phyloP scores from a whole-genome alignment of 225 moss, liverwort and hornwort genomes.

The Polytrichum formosum region DNA sequence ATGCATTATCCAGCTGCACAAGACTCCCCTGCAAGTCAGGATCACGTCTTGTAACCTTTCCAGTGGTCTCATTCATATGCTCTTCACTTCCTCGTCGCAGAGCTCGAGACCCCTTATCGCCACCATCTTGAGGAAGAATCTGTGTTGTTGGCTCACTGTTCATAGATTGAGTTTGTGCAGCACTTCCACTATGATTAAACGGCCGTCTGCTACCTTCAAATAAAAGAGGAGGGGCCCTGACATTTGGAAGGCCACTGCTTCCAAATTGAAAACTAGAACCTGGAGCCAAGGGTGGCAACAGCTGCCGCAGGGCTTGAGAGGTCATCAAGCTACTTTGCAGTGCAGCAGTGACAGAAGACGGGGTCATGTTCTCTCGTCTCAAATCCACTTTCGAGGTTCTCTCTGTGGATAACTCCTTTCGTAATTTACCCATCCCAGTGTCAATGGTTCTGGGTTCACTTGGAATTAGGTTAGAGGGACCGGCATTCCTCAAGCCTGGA shows the following conservation, averaged over 20 bases:
- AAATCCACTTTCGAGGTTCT: constrained; percentile 20
- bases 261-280: constrained; percentile 20
- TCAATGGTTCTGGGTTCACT: constrained; percentile 22
- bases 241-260: constrained; percentile 5
- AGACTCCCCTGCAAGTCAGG: constrained; percentile 26
- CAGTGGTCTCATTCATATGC: constrained; percentile 19
- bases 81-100: constrained; percentile 33
- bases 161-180: background rate
- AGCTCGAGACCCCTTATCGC: constrained; percentile 17
- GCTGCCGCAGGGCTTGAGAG: constrained; percentile 43
- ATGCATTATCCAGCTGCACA: constrained; percentile 25
- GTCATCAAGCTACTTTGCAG: constrained; percentile 14
- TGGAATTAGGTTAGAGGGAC: constrained; percentile 10
- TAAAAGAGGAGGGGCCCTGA: constrained; percentile 7
- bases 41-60: constrained; percentile 17
- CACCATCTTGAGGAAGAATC: constrained; percentile 13
- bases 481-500: constrained; percentile 13
- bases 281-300: constrained; percentile 35
- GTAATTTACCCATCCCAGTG: constrained; percentile 32
- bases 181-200: constrained; percentile 13
- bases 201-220: constrained; percentile 29
- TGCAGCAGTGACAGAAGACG: constrained; percentile 1
- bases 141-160: constrained; percentile 1
- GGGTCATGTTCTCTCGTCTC: background rate
- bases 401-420: constrained; percentile 35